Percentiles rank a stretch among this genome's conserved stretches.
Conservation (phyloP, 2,329 filamentous ascomycete genomes). For the Pseudonectria buxi region DNA sequence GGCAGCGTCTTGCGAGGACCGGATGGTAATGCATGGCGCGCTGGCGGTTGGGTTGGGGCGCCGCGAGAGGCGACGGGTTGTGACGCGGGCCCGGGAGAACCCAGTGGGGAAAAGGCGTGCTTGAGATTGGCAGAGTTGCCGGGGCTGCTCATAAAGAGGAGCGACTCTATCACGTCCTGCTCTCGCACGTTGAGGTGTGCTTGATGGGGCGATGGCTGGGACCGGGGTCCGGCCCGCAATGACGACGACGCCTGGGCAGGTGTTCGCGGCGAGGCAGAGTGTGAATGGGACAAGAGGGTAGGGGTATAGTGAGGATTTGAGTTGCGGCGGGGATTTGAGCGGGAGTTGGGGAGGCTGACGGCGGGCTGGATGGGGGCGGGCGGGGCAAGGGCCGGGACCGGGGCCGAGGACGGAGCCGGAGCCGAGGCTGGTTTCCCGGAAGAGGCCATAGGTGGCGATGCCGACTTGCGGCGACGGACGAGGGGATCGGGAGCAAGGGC, state of each 20-base stretch:
- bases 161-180: conserved; percentile 72
- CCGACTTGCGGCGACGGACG: conserved; percentile 22
- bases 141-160: conserved; percentile 76
- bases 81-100: conserved; percentile 27
- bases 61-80: background rate
- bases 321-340: conserved; percentile 40
- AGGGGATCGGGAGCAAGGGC: conserved; percentile 24
- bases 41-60: conserved; percentile 10
- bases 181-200: conserved; percentile 52
- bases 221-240: conserved; percentile 22
- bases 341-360: conserved; percentile 26
- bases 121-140: conserved; percentile 62
- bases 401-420: conserved; percentile 30
- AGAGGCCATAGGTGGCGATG: conserved; percentile 31
- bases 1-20: conserved; percentile 48
- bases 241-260: conserved; percentile 32
- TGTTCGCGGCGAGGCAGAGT: conserved; percentile 41
- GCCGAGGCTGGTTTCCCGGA: conserved; percentile 30
- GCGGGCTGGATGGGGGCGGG: conserved; percentile 50
- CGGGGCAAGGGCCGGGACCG: conserved; percentile 39
- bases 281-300: conserved; percentile 42
- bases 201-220: conserved; percentile 47
- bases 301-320: conserved; percentile 45
- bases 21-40: conserved; percentile 36
- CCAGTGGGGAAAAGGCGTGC: conserved; percentile 42